Percentiles rank a stretch among this genome's conserved stretches.
Evolutionary conservation across 2,329 filamentous ascomycete species (phyloP).

Genomic region (Neurospora sp.): DNA sequence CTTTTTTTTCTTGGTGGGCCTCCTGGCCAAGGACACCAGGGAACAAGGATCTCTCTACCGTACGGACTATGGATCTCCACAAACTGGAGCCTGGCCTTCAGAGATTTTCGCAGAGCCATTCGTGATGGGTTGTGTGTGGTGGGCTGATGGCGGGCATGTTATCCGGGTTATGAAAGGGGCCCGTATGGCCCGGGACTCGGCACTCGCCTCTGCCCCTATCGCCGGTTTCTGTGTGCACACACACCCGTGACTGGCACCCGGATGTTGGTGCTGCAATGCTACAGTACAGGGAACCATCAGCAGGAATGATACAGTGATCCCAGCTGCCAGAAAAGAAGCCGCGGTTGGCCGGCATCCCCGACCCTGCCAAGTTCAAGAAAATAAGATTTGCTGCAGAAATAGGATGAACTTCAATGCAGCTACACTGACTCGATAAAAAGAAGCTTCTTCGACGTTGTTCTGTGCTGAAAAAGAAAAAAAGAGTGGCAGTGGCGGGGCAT

Average conservation of each 20-base stretch:
- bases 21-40: not conserved
- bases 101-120: not conserved
- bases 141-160: not conserved
- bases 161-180: not conserved
- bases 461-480: not conserved
- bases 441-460: not conserved
- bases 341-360: not conserved
- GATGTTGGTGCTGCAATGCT: not conserved
- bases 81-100: not conserved
- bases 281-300: not conserved
- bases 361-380: not conserved
- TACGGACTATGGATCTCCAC: not conserved
- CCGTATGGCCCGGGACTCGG: not conserved
- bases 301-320: not conserved
- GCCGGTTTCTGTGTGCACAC: not conserved
- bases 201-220: constrained; percentile 1
- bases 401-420: not conserved
- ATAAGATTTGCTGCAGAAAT: not conserved
- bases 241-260: not conserved
- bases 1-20: not conserved
- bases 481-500: not conserved
- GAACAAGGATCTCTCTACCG: not conserved
- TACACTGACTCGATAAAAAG: not conserved
- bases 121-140: not conserved
- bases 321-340: not conserved